phyloP scores from a whole-genome alignment of 306 rosid genomes.

The Erythrophleum fordii region DNA sequence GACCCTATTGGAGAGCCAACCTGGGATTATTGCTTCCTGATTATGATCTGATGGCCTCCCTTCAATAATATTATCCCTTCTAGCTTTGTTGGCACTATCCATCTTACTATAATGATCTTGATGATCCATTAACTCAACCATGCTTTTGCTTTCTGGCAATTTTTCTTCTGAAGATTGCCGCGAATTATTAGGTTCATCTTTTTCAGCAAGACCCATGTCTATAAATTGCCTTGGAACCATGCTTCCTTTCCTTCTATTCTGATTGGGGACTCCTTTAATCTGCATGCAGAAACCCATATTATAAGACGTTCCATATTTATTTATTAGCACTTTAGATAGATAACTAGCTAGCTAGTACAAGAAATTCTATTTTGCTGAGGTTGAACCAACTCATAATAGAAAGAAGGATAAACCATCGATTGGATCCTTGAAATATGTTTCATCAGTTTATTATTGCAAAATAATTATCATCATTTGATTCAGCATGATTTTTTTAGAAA shows the following conservation, averaged over 20 bases:
- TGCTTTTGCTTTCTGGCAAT: conserved; percentile 31
- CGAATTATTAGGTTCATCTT: conserved; percentile 1
- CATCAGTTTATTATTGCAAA: too few species aligned
- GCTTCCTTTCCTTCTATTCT: conserved; percentile 27
- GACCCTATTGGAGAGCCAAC: conserved; percentile 43
- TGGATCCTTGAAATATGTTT: too few species aligned
- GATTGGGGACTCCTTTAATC: conserved; percentile 41
- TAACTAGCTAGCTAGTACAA: too few species aligned
- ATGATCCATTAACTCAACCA: conserved; percentile 40
- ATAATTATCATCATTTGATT: too few species aligned
- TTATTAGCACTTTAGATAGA: too few species aligned
- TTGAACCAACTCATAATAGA: too few species aligned
- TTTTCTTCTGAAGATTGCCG: conserved; percentile 12
- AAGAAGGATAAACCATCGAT: too few species aligned
- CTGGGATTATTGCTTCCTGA: conserved; percentile 12
- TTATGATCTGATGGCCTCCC: not conserved
- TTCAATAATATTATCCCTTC: not conserved
- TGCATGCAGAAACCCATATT: not conserved
- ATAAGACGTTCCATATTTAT: too few species aligned
- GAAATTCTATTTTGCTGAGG: too few species aligned
- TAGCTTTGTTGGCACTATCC: too few species aligned
- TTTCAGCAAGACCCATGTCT: conserved; percentile 36
- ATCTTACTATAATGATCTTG: not conserved
- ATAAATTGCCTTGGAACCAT: conserved; percentile 44
- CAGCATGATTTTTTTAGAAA: too few species aligned